phyloP scores from a whole-genome alignment of 2,329 filamentous ascomycete genomes.

The Dactylonectria estremocensis region DNA sequence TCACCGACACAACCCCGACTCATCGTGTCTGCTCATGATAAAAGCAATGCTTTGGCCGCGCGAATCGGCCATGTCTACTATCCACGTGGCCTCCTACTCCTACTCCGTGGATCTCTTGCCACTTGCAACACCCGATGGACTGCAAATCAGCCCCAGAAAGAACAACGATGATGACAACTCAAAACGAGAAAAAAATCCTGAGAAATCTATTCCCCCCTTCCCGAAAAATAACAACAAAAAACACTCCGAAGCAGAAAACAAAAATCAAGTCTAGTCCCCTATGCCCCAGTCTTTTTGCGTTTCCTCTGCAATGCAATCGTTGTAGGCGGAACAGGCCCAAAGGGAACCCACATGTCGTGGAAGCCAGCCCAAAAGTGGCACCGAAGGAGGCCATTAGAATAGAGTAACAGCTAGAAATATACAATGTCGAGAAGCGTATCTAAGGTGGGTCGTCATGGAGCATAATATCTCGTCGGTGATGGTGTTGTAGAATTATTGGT shows the following conservation, averaged over 20 bases:
- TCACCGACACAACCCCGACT: neutral
- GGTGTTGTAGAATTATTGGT: constrained; percentile 22
- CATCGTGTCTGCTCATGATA: constrained; percentile 11
- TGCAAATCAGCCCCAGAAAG: constrained; percentile 5
- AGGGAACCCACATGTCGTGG: constrained; percentile 36
- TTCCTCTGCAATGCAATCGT: constrained; percentile 41
- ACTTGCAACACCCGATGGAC: constrained; percentile 9
- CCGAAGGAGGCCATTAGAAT: constrained; percentile 45
- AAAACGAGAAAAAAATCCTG: constrained; percentile 11
- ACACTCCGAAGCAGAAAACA: constrained; percentile 9
- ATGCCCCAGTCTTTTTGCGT: constrained; percentile 38
- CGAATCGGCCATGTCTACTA: constrained; percentile 17
- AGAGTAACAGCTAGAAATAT: constrained; percentile 47
- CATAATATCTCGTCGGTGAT: constrained; percentile 44
- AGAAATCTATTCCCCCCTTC: constrained; percentile 27
- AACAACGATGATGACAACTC: constrained; percentile 12
- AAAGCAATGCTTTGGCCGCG: constrained; percentile 14
- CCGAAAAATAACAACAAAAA: constrained; percentile 14
- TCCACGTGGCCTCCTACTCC: constrained; percentile 24
- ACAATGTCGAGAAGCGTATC: constrained; percentile 48
- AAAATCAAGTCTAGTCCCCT: constrained; percentile 32
- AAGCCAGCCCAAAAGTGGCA: constrained; percentile 43
- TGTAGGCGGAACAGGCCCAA: constrained; percentile 23
- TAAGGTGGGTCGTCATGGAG: constrained; percentile 43
- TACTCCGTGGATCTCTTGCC: constrained; percentile 25